Percentiles rank a stretch among this genome's conserved stretches.
These are phyloP conservation scores for Kazachstania viticola DNA, from an alignment of 805 yeast genomes.

Conservation along the genomic window DNA sequence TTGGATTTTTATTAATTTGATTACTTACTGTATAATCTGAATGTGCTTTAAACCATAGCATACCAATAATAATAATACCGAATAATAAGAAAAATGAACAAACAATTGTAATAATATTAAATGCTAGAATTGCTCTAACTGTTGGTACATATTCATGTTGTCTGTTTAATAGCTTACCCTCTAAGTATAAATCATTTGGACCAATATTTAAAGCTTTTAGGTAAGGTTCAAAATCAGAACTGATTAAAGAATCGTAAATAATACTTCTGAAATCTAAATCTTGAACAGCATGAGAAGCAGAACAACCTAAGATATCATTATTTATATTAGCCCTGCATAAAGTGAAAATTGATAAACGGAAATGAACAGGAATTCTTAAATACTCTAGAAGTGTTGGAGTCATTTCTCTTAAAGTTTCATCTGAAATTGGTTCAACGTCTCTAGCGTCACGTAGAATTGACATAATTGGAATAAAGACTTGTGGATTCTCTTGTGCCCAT, in stretches of 20 bases:
- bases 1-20: too few relatives aligned
- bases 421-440: constrained; percentile 9
- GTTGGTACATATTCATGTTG: constrained; percentile 26
- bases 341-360: constrained; percentile 22
- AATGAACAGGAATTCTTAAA: constrained; percentile 18
- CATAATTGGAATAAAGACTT: constrained; percentile 17
- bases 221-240: constrained; percentile 23
- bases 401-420: constrained; percentile 12
- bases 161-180: constrained; percentile 21
- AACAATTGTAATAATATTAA: constrained; percentile 18
- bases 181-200: constrained; percentile 19
- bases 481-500: constrained; percentile 19
- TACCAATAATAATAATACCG: constrained; percentile 8
- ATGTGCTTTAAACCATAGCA: constrained; percentile 5
- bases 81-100: constrained; percentile 12
- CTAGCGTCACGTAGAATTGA: constrained; percentile 12
- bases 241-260: constrained; percentile 20
- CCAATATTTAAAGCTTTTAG: constrained; percentile 19
- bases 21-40: too few relatives aligned
- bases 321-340: constrained; percentile 18
- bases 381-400: constrained; percentile 19
- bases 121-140: constrained; percentile 20
- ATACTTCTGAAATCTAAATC: constrained; percentile 22
- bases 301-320: constrained; percentile 17
- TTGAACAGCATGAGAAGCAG: constrained; percentile 25